phyloP scores from a whole-genome alignment of 2,329 filamentous ascomycete species.

The Colletotrichum sp. region DNA sequence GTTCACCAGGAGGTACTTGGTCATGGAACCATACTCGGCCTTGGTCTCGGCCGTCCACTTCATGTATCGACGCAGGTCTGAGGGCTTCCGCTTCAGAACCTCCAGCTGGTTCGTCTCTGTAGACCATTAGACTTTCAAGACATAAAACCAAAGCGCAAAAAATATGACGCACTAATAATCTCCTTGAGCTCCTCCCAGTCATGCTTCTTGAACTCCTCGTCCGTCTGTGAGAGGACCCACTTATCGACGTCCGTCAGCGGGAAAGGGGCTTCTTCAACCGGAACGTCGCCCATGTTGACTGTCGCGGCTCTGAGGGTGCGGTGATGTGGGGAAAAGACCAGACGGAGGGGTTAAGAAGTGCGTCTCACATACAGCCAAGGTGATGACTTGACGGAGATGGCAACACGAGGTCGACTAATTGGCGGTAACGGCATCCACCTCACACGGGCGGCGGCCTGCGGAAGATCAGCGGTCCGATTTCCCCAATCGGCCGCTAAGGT shows the following conservation, averaged over 20 bases:
- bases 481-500: background rate
- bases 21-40: slow-evolving; percentile 78
- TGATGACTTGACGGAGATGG: background rate
- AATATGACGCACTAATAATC: slow-evolving; percentile 60
- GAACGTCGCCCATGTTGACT: slow-evolving; percentile 44
- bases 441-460: slow-evolving; percentile 8
- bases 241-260: slow-evolving; percentile 64
- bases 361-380: background rate
- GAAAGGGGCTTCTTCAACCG: slow-evolving; percentile 54
- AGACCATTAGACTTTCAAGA: background rate
- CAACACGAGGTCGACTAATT: background rate
- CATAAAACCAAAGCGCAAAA: background rate
- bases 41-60: slow-evolving; percentile 76
- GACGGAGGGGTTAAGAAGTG: background rate
- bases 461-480: slow-evolving; percentile 18
- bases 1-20: slow-evolving; percentile 77
- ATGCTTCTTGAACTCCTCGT: slow-evolving; percentile 74
- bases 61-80: slow-evolving; percentile 80
- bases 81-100: slow-evolving; percentile 79
- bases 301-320: background rate
- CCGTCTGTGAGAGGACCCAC: slow-evolving; percentile 65
- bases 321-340: background rate
- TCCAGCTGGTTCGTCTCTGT: slow-evolving; percentile 69
- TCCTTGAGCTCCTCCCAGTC: slow-evolving; percentile 76
- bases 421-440: background rate